phyloP scores from a whole-genome alignment of 768 basidiomycete genomes.

The Leccinum uliginosum region DNA sequence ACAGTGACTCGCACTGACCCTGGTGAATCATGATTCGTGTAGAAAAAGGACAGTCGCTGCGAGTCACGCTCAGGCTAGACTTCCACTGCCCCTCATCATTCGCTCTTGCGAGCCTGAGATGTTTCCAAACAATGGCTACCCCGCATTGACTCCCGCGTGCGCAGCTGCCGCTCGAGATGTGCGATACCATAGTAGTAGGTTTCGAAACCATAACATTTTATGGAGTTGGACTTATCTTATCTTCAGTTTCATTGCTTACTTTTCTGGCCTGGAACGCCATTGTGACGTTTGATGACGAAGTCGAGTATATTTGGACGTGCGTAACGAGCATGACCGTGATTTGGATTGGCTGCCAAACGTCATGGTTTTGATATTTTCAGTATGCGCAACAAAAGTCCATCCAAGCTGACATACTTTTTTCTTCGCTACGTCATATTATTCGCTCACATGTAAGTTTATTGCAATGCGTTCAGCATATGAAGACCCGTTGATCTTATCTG shows the following conservation, averaged over 20 bases:
- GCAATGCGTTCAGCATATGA: background rate
- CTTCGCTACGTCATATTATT: constrained; percentile 22
- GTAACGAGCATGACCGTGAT: background rate
- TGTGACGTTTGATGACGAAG: constrained; percentile 17
- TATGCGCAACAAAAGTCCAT: constrained; percentile 17
- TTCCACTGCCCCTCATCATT: no score
- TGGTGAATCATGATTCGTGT: no score
- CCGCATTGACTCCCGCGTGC: background rate
- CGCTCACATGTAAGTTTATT: constrained; percentile 18
- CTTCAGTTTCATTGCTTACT: constrained; percentile 11
- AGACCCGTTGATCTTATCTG: background rate
- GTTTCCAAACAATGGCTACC: background rate
- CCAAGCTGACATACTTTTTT: constrained; percentile 29
- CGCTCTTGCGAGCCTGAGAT: background rate
- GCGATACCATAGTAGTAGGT: background rate
- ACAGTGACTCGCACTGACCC: no score
- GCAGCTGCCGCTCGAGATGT: background rate
- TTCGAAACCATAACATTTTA: background rate
- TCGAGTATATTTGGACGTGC: constrained; percentile 17
- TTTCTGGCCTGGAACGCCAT: constrained; percentile 14
- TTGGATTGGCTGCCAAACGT: background rate
- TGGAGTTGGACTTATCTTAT: background rate
- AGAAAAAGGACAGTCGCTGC: no score
- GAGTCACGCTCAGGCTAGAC: no score
- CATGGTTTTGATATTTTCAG: constrained; percentile 9